Conservation (phyloP, 139 green algal species). For the Spirogloea muscicola region DNA sequence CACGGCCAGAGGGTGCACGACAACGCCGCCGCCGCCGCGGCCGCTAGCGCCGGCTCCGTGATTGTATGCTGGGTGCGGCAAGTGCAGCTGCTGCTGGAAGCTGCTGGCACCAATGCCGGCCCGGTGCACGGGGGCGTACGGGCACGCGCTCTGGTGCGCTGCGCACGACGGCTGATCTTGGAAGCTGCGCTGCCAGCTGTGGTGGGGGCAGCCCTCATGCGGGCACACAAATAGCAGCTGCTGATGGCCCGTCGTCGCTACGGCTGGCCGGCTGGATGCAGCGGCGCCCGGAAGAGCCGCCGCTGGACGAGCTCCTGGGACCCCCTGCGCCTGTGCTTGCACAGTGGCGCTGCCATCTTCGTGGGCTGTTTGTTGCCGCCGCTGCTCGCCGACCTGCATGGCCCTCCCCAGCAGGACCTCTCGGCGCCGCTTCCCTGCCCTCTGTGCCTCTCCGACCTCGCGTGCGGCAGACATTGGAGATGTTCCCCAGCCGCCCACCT, state of each 20-base stretch:
- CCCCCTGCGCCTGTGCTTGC: background rate
- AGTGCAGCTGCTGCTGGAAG: no score
- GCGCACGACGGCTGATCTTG: conserved; percentile 16
- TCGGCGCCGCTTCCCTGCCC: conserved; percentile 2
- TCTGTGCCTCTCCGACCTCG: background rate
- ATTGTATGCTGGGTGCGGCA: no score
- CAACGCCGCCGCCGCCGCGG: no score
- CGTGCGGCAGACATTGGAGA: no score
- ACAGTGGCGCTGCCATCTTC: background rate
- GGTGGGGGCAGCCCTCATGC: conserved; percentile 27
- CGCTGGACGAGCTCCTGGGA: background rate
- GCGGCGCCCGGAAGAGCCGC: background rate
- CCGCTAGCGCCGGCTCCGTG: no score
- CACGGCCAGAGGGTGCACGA: no score
- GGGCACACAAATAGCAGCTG: conserved; percentile 42
- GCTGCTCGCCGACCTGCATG: background rate
- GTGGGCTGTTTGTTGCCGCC: background rate
- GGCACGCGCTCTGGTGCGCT: conserved; percentile 36
- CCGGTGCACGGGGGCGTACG: conserved; percentile 4
- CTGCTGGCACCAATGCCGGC: background rate
- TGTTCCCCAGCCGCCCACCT: no score
- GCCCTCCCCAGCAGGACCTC: background rate
- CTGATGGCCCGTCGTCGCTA: conserved; percentile 4
- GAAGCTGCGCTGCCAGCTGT: conserved; percentile 42
- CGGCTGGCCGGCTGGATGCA: background rate